These are phyloP conservation scores for Didymella lethalis DNA, from an alignment of 2,329 filamentous ascomycete genomes.

Conservation along the genomic window DNA sequence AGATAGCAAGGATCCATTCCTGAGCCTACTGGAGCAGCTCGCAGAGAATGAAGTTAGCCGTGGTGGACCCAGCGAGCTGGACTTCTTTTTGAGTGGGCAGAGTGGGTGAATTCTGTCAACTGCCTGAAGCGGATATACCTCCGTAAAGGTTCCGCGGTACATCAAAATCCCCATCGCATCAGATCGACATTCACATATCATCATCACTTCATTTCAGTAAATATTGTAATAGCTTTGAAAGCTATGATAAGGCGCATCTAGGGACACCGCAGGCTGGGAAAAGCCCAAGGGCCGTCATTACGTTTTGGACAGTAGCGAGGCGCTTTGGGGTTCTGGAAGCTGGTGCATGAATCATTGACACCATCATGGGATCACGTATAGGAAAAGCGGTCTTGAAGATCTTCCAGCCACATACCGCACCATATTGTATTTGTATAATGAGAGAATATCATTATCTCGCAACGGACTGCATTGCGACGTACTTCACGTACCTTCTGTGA, in stretches of 20 bases:
- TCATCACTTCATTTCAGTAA: constrained; percentile 19
- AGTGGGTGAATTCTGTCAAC: constrained; percentile 30
- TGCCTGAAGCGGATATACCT: constrained; percentile 16
- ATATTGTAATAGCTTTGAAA: constrained; percentile 17
- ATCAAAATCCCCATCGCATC: constrained; percentile 5
- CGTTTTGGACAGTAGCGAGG: constrained; percentile 15
- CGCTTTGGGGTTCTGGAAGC: constrained; percentile 21
- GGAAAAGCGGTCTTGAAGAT: constrained; percentile 14
- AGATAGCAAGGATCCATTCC: constrained; percentile 78
- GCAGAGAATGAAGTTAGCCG: constrained; percentile 78
- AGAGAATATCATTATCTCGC: constrained; percentile 20
- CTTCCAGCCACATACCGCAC: constrained; percentile 5
- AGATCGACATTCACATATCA: constrained; percentile 5
- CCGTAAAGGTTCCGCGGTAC: constrained; percentile 14
- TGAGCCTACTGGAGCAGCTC: constrained; percentile 80
- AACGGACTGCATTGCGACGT: constrained; percentile 9
- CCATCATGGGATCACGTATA: constrained; percentile 15
- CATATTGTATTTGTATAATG: constrained; percentile 24
- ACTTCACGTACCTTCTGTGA: constrained; percentile 2
- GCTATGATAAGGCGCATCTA: constrained; percentile 4
- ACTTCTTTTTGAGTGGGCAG: constrained; percentile 71
- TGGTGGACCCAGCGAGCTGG: constrained; percentile 75
- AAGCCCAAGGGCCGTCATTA: constrained; percentile 8
- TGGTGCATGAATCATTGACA: constrained; percentile 16
- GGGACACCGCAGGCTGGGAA: constrained; percentile 9